These are phyloP conservation scores for Phlegmacium glaucopus DNA, from an alignment of 768 basidiomycete genomes.

Conservation along the genomic window DNA sequence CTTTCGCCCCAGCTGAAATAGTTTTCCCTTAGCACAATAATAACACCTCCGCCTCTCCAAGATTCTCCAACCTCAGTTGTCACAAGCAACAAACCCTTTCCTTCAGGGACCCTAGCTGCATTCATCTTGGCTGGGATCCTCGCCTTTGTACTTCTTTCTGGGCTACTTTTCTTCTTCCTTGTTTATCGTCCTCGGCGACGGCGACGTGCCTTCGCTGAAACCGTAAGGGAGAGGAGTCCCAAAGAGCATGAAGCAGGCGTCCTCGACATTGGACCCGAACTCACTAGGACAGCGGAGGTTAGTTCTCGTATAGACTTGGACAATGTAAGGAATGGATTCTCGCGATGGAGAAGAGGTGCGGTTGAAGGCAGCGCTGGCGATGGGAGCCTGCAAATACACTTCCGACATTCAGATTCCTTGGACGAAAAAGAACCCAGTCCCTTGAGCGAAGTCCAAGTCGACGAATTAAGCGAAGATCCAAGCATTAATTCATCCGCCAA, in stretches of 20 bases:
- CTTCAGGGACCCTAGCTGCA: slow-evolving; percentile 64
- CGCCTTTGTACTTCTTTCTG: slow-evolving; percentile 41
- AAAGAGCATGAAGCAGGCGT: slow-evolving; percentile 2
- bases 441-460: slow-evolving; percentile 10
- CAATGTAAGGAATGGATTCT: slow-evolving; percentile 36
- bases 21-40: slow-evolving; percentile 4
- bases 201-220: slow-evolving; percentile 11
- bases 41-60: slow-evolving; percentile 14
- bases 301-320: neutral
- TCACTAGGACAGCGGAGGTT: slow-evolving; percentile 13
- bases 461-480: slow-evolving; percentile 11
- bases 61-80: slow-evolving; percentile 15
- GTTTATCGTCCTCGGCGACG: slow-evolving; percentile 46
- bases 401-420: slow-evolving; percentile 36
- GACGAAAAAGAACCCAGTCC: slow-evolving; percentile 10
- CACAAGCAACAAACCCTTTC: slow-evolving; percentile 21
- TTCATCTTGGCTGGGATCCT: slow-evolving; percentile 56
- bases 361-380: slow-evolving; percentile 19
- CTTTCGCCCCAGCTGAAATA: slow-evolving; percentile 7
- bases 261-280: slow-evolving; percentile 2
- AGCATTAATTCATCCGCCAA: slow-evolving; percentile 14
- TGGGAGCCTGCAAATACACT: slow-evolving; percentile 35
- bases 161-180: slow-evolving; percentile 39
- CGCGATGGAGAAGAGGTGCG: slow-evolving; percentile 42
- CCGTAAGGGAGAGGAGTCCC: slow-evolving; percentile 1